Base-by-base conservation (phyloP, 2,329 filamentous ascomycete genomes). In the Rutstroemia sydowiana region DNA sequence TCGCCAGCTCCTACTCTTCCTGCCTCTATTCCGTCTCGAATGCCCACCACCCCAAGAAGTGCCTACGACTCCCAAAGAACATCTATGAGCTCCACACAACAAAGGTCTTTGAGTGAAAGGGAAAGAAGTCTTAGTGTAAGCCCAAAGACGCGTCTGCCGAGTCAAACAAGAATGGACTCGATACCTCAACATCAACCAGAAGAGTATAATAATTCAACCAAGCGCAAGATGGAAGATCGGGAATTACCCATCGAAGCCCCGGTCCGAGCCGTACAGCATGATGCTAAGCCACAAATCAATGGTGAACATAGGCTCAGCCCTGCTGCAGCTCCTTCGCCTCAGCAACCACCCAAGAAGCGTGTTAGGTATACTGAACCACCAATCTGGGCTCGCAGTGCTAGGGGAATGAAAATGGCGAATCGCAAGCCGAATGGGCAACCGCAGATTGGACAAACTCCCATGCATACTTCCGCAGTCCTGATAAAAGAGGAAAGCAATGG, bases 51-150 rank as follows among this genome's bases (percentile, higher is more conserved):
- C 48, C 69, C 74, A 51, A 43, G 20, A 21, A 69, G 69, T 57
- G 65, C 69, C 45, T 74, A 76, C 67, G 75, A 76, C 55, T 66
- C 69, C 40, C 72, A 73, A 56, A 71, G 71, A 66, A 68, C 78
- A 64, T 74, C 75, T 3, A 55, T 59, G 48, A 63, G 59, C 48
- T 62, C 63, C 47, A 52, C 55, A 54, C 72, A 68, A 42, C 66
- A 70, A 40, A 72, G 75, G 53, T 76, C 77, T 40, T 74, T 75
- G 45, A 75, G 75, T 57, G 84, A 88, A 51, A 78, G 85, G 61
- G 86, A 87, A 55, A 74, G 78, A 45, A 88, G 84, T 65, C 68
- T 85, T 48, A 91, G 86, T 63, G 81, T 92, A 46, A 92, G 87
- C 65, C 88, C 88, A 28, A 90, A 88, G 70, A 89, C 87, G 32